Evolutionary conservation across 2,329 filamentous ascomycete genomes (phyloP), one percentile per base, ranked within the genome.

Genomic region (Trichophyton mentagrophytes): DNA sequence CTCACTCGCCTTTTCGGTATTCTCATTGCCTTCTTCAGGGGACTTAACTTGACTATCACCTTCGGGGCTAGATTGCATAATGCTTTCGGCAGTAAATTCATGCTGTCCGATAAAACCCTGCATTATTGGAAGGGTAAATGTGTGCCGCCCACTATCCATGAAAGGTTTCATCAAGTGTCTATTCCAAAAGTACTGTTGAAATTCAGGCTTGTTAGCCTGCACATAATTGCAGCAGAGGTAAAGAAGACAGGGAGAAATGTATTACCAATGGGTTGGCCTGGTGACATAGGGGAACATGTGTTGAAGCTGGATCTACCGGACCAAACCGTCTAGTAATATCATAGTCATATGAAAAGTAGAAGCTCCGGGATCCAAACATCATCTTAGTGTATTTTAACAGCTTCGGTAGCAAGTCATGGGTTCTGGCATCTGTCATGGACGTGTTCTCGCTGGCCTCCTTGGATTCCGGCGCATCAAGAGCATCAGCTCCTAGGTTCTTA

Each of bases 281-380:
- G 64, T 83, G 83, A 71, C 89, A 82, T 3, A 96, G 76, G 4
- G 90, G 85, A 3, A 82, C 66, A 53, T 80, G 79, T 13, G 76
- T 73, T 25, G 68, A 73, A 36, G 70, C 67, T 6, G 71, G 60
- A 51, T 73, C 71, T 66, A 77, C 73, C 42, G 72, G 70, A 59
- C 72, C 71, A 63, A 82, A 71, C 60, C 82, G 85, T 61, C 86
- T 82, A 0, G 93, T 97, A 58, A 99, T 82, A 70, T 99, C 91
- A 70, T 92, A 82, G 65, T 99, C 93, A 71, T 99, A 96, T 0
- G 91, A 91, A 72, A 92, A 99, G 77, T 87, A 97, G 73, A 96
- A 97, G 71, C 89, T 96, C 64, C 82, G 82, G 0, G 87, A 90
- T 0, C 88, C 85, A 69, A 96, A 92, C 63, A 96, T 83, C 60